Base-by-base conservation (phyloP, 306 rosid genomes). In the Dalbergia cochinchinensis region DNA sequence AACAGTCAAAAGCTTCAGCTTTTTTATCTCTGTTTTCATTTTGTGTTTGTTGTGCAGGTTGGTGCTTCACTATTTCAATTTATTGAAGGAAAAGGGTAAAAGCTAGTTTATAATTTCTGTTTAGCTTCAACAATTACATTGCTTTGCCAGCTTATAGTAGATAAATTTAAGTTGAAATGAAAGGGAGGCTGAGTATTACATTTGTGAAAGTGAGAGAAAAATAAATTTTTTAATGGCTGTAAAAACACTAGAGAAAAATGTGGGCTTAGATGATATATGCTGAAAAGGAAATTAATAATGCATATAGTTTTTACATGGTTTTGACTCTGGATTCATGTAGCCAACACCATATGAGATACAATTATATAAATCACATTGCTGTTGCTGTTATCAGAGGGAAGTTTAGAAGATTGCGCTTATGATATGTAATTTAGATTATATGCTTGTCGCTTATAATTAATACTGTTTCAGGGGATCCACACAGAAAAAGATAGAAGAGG, bases 51-150 rank as follows among this genome's bases (percentile, higher is more conserved):
- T 83, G 78, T 81, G 91, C 94, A 94, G 98, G 94, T 91, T 15
- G 97, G 97, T 70, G 87, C 91, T 78, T 87, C 97, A 60, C 90
- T 94, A 77, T 81, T 88, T 83, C 89, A 86, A 44, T 94, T 94
- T 87, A 85, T 94, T 73, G 84, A 80, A 85, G 99, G 97, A 85
- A 87, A 89, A 82, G 86, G 97, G 99, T 94, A 92, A 60, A 73
- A 66, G 34, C 65, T 22, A 35, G 34, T 78, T 37, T 59, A 55
- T 34, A 37, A 22, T 76, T 86, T 80, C 55, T 65, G 42, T 59
- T 67, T 83, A 37, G 31, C 47, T 33, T 60, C 42, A 51, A 16
- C 68, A 22, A 39, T 37, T 69, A 60, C 13, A 50, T 50, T 64
- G 62, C 78, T 72, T 86, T 61, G 53, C 83, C 37, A 68, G 51